Conservation (phyloP, 192 early-diverging fungal species). For the Coemansia nantahalensis region DNA sequence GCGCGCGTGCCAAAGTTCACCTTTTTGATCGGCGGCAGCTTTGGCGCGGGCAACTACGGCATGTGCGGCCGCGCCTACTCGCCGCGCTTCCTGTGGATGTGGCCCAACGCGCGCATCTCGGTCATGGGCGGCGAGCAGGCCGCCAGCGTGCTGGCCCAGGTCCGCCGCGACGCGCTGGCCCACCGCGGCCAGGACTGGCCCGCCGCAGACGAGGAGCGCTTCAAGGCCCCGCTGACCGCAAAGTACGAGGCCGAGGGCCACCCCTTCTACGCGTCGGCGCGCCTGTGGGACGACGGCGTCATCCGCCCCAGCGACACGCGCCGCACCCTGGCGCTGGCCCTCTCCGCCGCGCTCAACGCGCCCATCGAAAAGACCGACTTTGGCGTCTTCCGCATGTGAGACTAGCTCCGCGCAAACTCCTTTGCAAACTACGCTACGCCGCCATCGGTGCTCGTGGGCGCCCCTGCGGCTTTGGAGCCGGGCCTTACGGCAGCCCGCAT, state of each 20-base stretch:
- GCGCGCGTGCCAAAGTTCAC: too few relatives aligned
- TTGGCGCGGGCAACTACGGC: constrained; percentile 92
- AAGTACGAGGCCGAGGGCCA: constrained; percentile 92
- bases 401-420: constrained; percentile 15
- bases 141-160: constrained; percentile 85
- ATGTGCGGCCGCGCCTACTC: constrained; percentile 95
- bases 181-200: constrained; percentile 78
- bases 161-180: constrained; percentile 76
- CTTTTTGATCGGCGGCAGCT: constrained; percentile 76
- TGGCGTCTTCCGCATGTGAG: constrained; percentile 95
- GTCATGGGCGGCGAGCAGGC: constrained; percentile 99
- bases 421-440: too few relatives aligned
- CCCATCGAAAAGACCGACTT: constrained; percentile 72
- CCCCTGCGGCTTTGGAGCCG: too few relatives aligned
- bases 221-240: constrained; percentile 79
- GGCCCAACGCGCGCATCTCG: constrained; percentile 90
- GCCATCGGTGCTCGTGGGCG: too few relatives aligned
- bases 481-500: too few relatives aligned
- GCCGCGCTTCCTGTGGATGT: constrained; percentile 95
- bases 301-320: constrained; percentile 89
- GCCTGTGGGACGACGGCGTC: constrained; percentile 95
- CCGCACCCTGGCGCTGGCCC: constrained; percentile 77
- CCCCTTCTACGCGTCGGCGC: constrained; percentile 87
- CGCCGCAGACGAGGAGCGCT: constrained; percentile 70
- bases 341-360: constrained; percentile 75